Evolutionary conservation across 2,329 filamentous ascomycete genomes (phyloP).

Genomic region (Claviceps africana): DNA sequence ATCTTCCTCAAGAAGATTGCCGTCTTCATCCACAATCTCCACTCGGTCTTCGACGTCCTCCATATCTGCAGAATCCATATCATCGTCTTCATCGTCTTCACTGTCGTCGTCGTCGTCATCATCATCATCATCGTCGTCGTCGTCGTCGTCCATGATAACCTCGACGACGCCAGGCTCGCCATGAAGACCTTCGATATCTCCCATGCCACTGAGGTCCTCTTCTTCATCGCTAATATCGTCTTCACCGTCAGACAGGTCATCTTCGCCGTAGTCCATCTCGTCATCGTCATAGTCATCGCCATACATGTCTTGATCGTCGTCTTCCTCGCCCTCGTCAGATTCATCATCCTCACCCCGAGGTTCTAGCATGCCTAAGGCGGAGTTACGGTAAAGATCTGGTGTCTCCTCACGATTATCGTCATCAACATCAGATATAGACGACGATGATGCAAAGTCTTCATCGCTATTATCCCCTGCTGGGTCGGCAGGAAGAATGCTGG

Average conservation of each 20-base stretch:
- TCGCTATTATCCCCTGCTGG: conserved; percentile 57
- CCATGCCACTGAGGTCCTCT: conserved; percentile 70
- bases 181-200: conserved; percentile 63
- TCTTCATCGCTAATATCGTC: conserved; percentile 85
- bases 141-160: conserved; percentile 67
- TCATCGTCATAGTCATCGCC: conserved; percentile 82
- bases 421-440: conserved; percentile 77
- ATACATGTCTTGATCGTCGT: conserved; percentile 84
- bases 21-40: conserved; percentile 51
- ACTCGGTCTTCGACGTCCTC: conserved; percentile 39
- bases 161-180: conserved; percentile 50
- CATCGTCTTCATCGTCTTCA: conserved; percentile 38
- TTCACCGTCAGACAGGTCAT: conserved; percentile 68
- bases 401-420: conserved; percentile 76
- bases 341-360: conserved; percentile 69
- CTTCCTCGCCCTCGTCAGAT: conserved; percentile 57
- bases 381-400: conserved; percentile 92
- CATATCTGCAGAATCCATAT: conserved; percentile 28
- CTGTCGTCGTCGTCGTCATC: conserved; percentile 47
- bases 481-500: conserved; percentile 55
- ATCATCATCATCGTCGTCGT: too few species aligned
- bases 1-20: conserved; percentile 44
- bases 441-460: conserved; percentile 76
- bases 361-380: conserved; percentile 87
- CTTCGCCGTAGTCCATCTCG: conserved; percentile 80